Evolutionary conservation across 2,329 filamentous ascomycete genomes (phyloP), one percentile per base, ranked within the genome.

Genomic region (Atkinsonella hypoxylon): DNA sequence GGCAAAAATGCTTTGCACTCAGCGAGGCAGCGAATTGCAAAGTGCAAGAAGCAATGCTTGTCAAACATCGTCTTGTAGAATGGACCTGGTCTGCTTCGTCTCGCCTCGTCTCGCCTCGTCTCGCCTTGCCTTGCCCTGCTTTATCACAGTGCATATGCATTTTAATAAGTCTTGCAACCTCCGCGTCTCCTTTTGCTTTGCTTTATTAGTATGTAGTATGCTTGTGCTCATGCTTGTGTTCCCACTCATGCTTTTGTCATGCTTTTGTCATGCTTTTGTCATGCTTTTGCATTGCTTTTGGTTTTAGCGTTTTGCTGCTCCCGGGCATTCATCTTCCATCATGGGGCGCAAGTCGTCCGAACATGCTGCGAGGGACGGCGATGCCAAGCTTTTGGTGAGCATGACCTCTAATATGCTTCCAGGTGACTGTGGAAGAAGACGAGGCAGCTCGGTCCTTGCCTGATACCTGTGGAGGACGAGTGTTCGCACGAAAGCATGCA

Each of bases 111-210:
- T 51, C 43, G 51, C 47, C 40, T 45, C 41, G 36, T 40, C 30
- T 45, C 47, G 46, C 41, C 47, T 36, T 53, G 51, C 51, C 47
- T 51, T 49, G 42, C 45, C 41, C 34, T 51, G 49, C 45, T n/a
- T 22, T 48, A 46, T 26, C 51, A 46, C 49, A 42, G 26, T 49
- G 48, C 45, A 47, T n/a, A 39, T 48, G 31, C 31, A 26, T 34
- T 41, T 20, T n/a, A n/a, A n/a, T n/a, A 47, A 32, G 42, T 30
- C 39, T 22, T 39, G 47, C 51, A 42, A 44, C 47, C 31, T 30
- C 32, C 15, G 49, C 45, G 34, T 48, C n/a, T 36, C 18, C 31
- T n/a, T 38, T 34, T 46, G 26, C 26, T 40, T 18, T 49, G 32
- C 42, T 15, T 40, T 38, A 30, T 22, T 22, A 22, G 20, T n/a